Evolutionary conservation across 768 basidiomycete species (phyloP), one percentile per base, ranked within the genome.

Genomic region (Lyophyllum semitale): DNA sequence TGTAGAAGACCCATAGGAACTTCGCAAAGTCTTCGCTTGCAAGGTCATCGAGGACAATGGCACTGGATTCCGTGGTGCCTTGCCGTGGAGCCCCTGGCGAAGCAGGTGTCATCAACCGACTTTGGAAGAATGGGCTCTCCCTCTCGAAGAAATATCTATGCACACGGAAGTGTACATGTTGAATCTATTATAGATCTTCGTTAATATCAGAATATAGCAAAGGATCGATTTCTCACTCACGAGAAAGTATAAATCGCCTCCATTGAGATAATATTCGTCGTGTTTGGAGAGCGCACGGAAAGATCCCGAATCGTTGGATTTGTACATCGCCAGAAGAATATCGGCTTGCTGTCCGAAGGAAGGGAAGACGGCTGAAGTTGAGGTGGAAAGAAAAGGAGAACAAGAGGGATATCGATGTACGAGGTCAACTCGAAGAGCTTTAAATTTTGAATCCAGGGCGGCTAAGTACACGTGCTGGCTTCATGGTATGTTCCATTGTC

Each of bases 1-100:
- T 82, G 20, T 82, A 84, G 59, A 83, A 82, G 0, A 86, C 76
- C 83, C 82, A 84, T 0, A 85, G 61, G 0, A 87, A 74, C 1
- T 71, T 70, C 7, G 75, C 73, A 51, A 82, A 78, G 9, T 78
- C 77, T 4, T 63, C 66, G 0, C 71, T 63, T 1, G 60, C n/a
- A n/a, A n/a, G 65, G 3, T 77, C 70, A 6, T 78, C 72, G 3
- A 82, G 59, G 1, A 79, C 66, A 42, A 84, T 74, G 0, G 82
- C 79, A 37, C 69, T 73, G 0, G 55, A 54, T 48, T 78, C 77
- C 1, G 67, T 67, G 13, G 71, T 68, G 8, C 80, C 79, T 43
- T 62, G 65, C 4, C 63, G 68, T n/a, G 51, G 46, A 11, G 68
- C 66, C 6, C 71, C 71, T 44, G 71, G 66, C 35, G 66, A 67